Base-by-base conservation (phyloP, 768 basidiomycete species). In the Lactarius hatsudake region DNA sequence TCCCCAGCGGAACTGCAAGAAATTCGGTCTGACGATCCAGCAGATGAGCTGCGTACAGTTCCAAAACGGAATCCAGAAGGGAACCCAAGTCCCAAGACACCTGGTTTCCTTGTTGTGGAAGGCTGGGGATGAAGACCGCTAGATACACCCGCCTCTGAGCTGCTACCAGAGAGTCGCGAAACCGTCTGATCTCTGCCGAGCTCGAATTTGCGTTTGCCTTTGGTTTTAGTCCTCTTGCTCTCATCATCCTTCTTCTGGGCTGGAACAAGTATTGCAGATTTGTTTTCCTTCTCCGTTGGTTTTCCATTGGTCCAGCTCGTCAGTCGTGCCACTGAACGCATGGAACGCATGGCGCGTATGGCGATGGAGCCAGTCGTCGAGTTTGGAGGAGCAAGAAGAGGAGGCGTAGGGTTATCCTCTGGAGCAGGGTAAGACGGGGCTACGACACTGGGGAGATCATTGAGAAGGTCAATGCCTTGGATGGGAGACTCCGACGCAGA, bases 281-380 rank as follows among this genome's bases (percentile, higher is more conserved):
- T 53, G 26, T 53, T 63, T 69, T 76, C 75, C 72, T 75, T 75
- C 54, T 81, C 77, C 1, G 65, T 78, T 18, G 76, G 78, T 73
- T 78, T 82, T 63, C 86, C 76, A 72, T 87, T 87, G 28, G 86
- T 84, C 89, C 90, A 90, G 72, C 87, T 88, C 1, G 86, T 84
- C 56, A 93, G 86, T 40, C 86, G 79, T 4, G 91, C 91, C 51
- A 93, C 75, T 2, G 86, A 87, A 32, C 87, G 81, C 70, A 94
- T 86, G 17, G 87, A 88, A 53, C 88, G 81, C 79, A 93, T 93
- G 5, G 91, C 91, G 6, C 91, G 84, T 34, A 93, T 65, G 0
- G 91, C 91, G 53, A 93, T 89, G 0, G 89, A 91, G 36, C 83
- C 85, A 34, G 83, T 82, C 60, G 71, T 42, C 59, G 69, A 48